Conservation (phyloP, 2,329 filamentous ascomycete species). For the Epichloe amarillans region DNA sequence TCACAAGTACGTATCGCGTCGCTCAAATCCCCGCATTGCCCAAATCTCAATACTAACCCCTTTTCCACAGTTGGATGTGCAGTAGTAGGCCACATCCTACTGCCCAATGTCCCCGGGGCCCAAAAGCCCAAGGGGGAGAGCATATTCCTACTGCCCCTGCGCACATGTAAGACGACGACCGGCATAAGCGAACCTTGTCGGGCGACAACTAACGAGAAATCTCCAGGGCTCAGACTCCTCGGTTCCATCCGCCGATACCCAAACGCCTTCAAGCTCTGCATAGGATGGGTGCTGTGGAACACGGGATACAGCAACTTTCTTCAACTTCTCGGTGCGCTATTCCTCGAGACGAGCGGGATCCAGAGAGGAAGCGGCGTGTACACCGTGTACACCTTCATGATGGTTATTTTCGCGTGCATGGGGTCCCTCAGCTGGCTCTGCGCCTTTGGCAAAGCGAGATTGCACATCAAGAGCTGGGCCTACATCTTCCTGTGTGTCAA, state of each 20-base stretch:
- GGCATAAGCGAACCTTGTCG: not conserved
- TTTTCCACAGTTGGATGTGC: slow-evolving; percentile 6
- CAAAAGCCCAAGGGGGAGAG: slow-evolving; percentile 6
- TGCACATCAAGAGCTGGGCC: slow-evolving; percentile 9
- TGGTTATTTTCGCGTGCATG: slow-evolving; percentile 9
- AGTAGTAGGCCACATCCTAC: slow-evolving; percentile 8
- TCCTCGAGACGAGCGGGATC: slow-evolving; percentile 9
- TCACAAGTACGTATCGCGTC: slow-evolving; percentile 6
- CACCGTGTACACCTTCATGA: slow-evolving; percentile 10
- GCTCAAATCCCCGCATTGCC: not conserved
- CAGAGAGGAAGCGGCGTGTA: slow-evolving; percentile 9
- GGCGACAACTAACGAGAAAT: not conserved
- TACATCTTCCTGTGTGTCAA: slow-evolving; percentile 9
- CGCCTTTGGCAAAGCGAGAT: slow-evolving; percentile 2
- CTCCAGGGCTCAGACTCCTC: slow-evolving; percentile 9
- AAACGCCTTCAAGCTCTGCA: slow-evolving; percentile 11
- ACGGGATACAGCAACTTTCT: slow-evolving; percentile 10
- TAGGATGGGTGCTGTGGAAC: slow-evolving; percentile 11
- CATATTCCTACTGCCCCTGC: slow-evolving; percentile 8
- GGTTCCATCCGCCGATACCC: slow-evolving; percentile 9
- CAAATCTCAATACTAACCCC: not conserved
- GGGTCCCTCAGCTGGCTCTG: slow-evolving; percentile 10
- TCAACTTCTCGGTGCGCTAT: slow-evolving; percentile 8
- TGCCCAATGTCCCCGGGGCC: slow-evolving; percentile 8
- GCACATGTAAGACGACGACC: slow-evolving; percentile 7